Evolutionary conservation across 345 rosid species (phyloP).

Genomic region (Kernera saxatilis): DNA sequence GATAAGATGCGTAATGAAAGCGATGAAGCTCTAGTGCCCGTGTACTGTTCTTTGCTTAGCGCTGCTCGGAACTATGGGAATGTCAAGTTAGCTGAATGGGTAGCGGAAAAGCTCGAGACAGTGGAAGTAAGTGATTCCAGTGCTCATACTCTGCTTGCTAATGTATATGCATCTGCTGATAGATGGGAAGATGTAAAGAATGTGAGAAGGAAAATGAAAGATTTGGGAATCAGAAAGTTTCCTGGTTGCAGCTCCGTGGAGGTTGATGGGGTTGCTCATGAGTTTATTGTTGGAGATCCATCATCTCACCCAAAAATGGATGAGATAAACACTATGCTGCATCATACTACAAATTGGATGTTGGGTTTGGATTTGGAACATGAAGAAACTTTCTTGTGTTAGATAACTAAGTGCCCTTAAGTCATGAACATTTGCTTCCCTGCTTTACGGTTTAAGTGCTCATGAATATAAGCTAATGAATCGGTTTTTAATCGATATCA

Average conservation of each 20-base stretch:
- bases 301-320: conserved; percentile 33
- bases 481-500: neutral
- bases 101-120: conserved; percentile 41
- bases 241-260: conserved; percentile 79
- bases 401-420: neutral
- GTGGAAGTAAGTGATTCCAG: conserved; percentile 50
- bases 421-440: neutral
- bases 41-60: conserved; percentile 68
- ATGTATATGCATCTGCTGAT: conserved; percentile 56
- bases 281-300: conserved; percentile 46
- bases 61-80: conserved; percentile 63
- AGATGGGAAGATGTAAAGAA: conserved; percentile 72
- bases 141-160: conserved; percentile 59
- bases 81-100: conserved; percentile 54
- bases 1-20: conserved; percentile 29
- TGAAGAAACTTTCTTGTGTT: conserved; percentile 7
- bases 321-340: conserved; percentile 38
- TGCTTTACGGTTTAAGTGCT: neutral
- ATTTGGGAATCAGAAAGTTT: conserved; percentile 55
- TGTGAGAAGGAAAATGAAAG: conserved; percentile 71
- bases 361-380: conserved; percentile 24
- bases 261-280: conserved; percentile 44
- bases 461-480: neutral
- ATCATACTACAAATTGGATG: conserved; percentile 26
- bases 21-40: conserved; percentile 36